phyloP scores from a whole-genome alignment of 202 grass and related monocot species.

The Brachypodium distachyon region DNA sequence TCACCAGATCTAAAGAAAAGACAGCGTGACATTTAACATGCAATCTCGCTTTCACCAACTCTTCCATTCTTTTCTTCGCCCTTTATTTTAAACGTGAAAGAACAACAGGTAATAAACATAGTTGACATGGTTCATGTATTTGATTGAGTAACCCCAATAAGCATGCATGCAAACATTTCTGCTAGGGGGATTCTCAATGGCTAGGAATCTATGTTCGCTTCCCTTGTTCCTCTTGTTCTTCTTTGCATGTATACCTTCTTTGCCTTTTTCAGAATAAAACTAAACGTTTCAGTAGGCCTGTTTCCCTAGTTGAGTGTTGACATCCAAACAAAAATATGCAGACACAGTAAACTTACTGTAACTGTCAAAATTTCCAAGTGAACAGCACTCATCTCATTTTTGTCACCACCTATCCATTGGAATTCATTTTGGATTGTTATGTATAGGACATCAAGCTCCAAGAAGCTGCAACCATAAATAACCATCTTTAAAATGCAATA shows the following conservation, averaged over 20 bases:
- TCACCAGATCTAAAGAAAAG: background rate
- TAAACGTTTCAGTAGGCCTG: background rate
- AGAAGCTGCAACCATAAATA: slow-evolving; percentile 54
- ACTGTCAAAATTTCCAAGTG: slow-evolving; percentile 78
- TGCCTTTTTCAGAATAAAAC: background rate
- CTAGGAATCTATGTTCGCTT: slow-evolving; percentile 1
- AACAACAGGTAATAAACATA: background rate
- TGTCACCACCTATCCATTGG: slow-evolving; percentile 84
- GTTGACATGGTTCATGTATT: background rate
- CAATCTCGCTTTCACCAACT: background rate
- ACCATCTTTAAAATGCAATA: slow-evolving; percentile 19
- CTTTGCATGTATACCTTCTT: background rate
- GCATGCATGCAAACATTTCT: background rate
- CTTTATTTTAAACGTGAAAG: background rate
- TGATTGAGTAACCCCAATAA: slow-evolving; percentile 2
- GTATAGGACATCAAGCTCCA: slow-evolving; percentile 89
- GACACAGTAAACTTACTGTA: slow-evolving; percentile 41
- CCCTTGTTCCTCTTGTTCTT: background rate
- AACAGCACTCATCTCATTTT: slow-evolving; percentile 76
- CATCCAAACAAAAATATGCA: slow-evolving; percentile 17
- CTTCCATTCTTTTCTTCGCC: background rate
- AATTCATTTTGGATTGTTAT: slow-evolving; percentile 89
- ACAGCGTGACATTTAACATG: background rate
- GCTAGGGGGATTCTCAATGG: slow-evolving; percentile 3
- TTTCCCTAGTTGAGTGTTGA: background rate